A percentile compares a stretch with the other conserved stretches of the same genome.
Conservation (phyloP, 2,329 filamentous ascomycete genomes). For the Dendrostoma leiphaemia region DNA sequence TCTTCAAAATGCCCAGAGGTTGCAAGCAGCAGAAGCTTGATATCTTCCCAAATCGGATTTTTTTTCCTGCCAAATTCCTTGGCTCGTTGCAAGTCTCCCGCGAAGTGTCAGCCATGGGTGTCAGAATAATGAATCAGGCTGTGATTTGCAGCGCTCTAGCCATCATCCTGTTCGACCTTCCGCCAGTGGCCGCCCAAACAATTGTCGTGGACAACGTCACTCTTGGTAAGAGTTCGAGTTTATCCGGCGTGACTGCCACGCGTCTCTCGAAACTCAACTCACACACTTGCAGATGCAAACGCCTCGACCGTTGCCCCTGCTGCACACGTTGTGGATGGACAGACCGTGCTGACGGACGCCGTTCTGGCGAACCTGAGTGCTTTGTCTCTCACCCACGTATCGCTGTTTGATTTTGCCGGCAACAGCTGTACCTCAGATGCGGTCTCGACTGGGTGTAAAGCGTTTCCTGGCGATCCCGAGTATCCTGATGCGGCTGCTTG, state of each 20-base stretch:
- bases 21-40: too few species aligned
- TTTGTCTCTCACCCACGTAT: not conserved
- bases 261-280: too few species aligned
- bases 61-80: too few species aligned
- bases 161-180: too few species aligned
- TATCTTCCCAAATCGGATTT: too few species aligned
- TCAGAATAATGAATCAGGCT: too few species aligned
- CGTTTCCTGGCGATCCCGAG: conserved; percentile 45
- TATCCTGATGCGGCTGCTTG: conserved; percentile 51
- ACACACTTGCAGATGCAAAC: not conserved
- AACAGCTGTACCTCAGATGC: not conserved
- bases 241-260: too few species aligned
- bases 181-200: not conserved
- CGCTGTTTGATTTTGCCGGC: conserved; percentile 1
- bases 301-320: not conserved
- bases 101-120: too few species aligned
- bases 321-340: not conserved
- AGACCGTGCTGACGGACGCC: conserved; percentile 2
- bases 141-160: too few species aligned
- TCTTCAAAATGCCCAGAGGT: too few species aligned
- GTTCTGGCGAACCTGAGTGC: conserved; percentile 1
- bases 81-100: too few species aligned
- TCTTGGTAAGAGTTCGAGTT: not conserved
- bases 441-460: conserved; percentile 19
- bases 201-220: not conserved